Evolutionary conservation across 2,329 filamentous ascomycete genomes (phyloP).

Genomic region (Penicillium freii): DNA sequence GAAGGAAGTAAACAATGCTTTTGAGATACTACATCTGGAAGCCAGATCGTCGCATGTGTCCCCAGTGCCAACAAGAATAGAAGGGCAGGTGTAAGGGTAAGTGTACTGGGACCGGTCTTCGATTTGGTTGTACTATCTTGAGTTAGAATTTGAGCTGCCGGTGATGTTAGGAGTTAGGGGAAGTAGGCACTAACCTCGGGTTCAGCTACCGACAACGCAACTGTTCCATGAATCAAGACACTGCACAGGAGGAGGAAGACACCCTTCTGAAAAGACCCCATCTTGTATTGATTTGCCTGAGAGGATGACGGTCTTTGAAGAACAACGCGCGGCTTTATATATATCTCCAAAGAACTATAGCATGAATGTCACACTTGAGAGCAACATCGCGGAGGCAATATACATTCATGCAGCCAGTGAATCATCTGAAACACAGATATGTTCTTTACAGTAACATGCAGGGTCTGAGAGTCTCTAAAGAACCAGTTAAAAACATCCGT

Average conservation of each 20-base stretch:
- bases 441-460: background rate
- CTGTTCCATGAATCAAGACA: background rate
- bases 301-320: background rate
- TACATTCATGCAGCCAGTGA: conserved; percentile 3
- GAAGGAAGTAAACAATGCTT: background rate
- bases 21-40: background rate
- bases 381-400: background rate
- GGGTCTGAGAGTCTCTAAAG: background rate
- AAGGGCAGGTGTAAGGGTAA: background rate
- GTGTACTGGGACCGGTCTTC: background rate
- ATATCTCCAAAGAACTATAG: background rate
- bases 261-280: background rate
- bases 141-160: background rate
- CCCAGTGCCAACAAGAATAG: background rate
- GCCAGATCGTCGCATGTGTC: conserved; percentile 1
- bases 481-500: background rate
- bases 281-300: background rate
- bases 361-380: background rate
- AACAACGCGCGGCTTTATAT: background rate
- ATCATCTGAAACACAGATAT: conserved; percentile 1
- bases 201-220: background rate
- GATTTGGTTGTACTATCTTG: background rate
- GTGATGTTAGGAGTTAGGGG: background rate
- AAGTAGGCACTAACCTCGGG: background rate
- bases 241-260: background rate